These are phyloP conservation scores for Trichoderma koningii DNA, from an alignment of 2,329 filamentous ascomycete species.

Conservation along the genomic window DNA sequence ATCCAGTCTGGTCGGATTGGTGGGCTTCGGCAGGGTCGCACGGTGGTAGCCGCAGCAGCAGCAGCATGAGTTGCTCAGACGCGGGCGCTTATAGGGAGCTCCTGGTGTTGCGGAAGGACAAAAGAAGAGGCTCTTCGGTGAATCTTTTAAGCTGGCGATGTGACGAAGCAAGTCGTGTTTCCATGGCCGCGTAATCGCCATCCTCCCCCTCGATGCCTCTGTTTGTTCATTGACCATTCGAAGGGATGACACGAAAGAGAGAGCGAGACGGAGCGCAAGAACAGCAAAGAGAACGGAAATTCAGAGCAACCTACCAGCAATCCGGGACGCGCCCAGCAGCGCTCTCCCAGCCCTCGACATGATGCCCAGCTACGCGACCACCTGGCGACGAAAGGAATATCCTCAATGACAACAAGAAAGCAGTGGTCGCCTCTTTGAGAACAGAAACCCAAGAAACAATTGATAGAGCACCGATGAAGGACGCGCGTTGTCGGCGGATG, in stretches of 20 bases:
- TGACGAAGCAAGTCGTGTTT: background rate
- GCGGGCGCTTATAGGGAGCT: background rate
- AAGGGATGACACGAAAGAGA: background rate
- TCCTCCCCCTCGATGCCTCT: background rate
- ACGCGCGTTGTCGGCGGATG: background rate
- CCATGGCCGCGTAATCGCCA: background rate
- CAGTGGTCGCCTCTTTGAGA: background rate
- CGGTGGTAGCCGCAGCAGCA: background rate
- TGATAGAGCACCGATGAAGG: background rate
- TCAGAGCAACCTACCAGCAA: slow-evolving; percentile 20
- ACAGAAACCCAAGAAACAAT: background rate
- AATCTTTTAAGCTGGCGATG: background rate
- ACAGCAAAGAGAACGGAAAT: background rate
- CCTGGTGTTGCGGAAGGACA: background rate
- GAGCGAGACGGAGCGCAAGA: background rate
- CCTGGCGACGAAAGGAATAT: background rate
- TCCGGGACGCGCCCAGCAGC: slow-evolving; percentile 11
- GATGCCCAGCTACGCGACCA: slow-evolving; percentile 30
- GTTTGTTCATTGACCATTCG: background rate
- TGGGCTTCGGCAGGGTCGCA: slow-evolving; percentile 3
- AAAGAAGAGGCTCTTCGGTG: background rate
- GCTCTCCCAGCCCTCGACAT: slow-evolving; percentile 21
- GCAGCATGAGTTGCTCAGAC: background rate
- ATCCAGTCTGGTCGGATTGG: slow-evolving; percentile 8
- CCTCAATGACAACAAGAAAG: background rate